phyloP scores from a whole-genome alignment of 2,329 filamentous ascomycete genomes.

The Talaromyces pinophilus region DNA sequence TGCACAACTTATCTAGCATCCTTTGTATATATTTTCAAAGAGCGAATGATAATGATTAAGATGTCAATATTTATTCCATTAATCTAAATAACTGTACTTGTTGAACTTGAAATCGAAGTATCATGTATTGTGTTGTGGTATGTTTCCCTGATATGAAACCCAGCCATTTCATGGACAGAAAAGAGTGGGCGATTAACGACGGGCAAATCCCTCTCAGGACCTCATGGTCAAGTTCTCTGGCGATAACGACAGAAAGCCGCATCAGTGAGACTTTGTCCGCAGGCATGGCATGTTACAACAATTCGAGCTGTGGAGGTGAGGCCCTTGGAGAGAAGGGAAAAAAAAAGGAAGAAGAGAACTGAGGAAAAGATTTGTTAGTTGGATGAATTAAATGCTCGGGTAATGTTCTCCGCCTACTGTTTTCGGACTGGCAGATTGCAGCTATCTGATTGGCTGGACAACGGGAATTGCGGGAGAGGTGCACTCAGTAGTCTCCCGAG shows the following conservation, averaged over 20 bases:
- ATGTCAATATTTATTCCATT: not conserved
- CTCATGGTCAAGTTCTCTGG: slow-evolving; percentile 36
- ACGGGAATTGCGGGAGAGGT: not conserved
- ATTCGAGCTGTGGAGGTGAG: slow-evolving; percentile 27
- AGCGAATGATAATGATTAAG: not conserved
- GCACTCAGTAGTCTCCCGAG: slow-evolving; percentile 32
- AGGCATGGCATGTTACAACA: slow-evolving; percentile 23
- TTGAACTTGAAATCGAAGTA: not conserved
- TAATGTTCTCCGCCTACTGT: slow-evolving; percentile 37
- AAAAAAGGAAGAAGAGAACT: not conserved
- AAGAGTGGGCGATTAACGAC: slow-evolving; percentile 54
- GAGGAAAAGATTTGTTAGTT: not conserved
- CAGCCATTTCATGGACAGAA: slow-evolving; percentile 48
- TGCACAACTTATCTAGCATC: not conserved
- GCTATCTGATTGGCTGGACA: slow-evolving; percentile 37
- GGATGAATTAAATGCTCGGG: slow-evolving; percentile 20
- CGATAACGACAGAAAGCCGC: slow-evolving; percentile 50
- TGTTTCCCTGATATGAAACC: slow-evolving; percentile 54
- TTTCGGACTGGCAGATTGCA: slow-evolving; percentile 28
- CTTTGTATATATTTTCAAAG: not conserved
- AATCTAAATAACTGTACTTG: not conserved
- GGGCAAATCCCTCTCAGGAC: slow-evolving; percentile 45
- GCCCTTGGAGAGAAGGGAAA: slow-evolving; percentile 33
- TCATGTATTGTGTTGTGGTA: not conserved
- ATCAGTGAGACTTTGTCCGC: slow-evolving; percentile 37